phyloP scores from a whole-genome alignment of 164 flowering plant species.

The Sextonia rubra region DNA sequence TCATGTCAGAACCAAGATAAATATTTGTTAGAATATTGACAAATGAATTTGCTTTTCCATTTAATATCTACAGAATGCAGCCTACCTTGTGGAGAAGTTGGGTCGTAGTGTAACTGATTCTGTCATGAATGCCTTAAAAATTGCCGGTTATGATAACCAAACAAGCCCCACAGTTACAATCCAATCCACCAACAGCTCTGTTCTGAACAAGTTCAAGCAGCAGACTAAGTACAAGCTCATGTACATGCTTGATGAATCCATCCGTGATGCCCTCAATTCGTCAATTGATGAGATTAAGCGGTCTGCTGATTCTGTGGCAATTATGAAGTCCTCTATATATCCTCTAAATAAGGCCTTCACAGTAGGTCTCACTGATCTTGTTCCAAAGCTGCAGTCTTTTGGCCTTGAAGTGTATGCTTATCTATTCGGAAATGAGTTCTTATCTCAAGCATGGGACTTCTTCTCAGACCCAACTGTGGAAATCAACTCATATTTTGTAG shows the following conservation, averaged over 20 bases:
- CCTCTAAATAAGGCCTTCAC: conserved; percentile 30
- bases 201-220: conserved; percentile 43
- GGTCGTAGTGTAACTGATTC: conserved; percentile 47
- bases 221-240: conserved; percentile 50
- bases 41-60: background rate
- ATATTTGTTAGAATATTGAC: background rate
- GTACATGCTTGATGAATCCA: conserved; percentile 51
- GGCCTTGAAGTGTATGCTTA: conserved; percentile 57
- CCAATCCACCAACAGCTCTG: conserved; percentile 66
- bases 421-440: conserved; percentile 69
- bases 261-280: conserved; percentile 40
- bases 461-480: conserved; percentile 76
- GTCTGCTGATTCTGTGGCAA: conserved; percentile 62
- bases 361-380: conserved; percentile 36
- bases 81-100: conserved; percentile 62
- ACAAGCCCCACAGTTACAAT: conserved; percentile 53
- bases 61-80: conserved; percentile 64
- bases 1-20: too few relatives aligned
- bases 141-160: conserved; percentile 48
- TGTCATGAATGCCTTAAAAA: conserved; percentile 47
- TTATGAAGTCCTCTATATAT: conserved; percentile 52
- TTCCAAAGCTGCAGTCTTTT: conserved; percentile 44
- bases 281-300: conserved; percentile 57
- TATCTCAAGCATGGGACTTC: conserved; percentile 85
- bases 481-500: conserved; percentile 48